These are phyloP conservation scores for Blakeslea trispora DNA, from an alignment of 371 early-diverging fungal genomes.

Conservation along the genomic window DNA sequence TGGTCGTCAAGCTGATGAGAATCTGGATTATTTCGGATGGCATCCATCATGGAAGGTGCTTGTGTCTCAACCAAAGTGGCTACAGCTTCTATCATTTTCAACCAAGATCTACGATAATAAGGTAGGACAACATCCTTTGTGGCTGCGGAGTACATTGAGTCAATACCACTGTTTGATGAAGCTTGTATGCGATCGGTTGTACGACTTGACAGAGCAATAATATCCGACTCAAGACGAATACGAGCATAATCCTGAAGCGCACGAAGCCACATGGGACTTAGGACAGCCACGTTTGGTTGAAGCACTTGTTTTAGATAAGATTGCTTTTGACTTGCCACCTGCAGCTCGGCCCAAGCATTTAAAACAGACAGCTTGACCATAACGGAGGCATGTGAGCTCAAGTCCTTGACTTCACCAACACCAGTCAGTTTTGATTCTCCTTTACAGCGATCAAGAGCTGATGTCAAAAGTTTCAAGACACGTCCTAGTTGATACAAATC, in stretches of 20 bases:
- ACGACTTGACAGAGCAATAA: constrained; percentile 46
- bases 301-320: constrained; percentile 63
- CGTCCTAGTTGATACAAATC: constrained; percentile 77
- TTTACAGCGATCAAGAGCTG: constrained; percentile 72
- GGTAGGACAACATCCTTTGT: constrained; percentile 63
- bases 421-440: constrained; percentile 56
- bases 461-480: constrained; percentile 70
- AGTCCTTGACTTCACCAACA: constrained; percentile 61
- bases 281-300: constrained; percentile 60
- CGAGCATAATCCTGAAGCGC: constrained; percentile 64
- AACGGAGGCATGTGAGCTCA: constrained; percentile 71
- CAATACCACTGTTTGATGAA: constrained; percentile 43
- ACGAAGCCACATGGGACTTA: constrained; percentile 62
- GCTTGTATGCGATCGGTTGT: constrained; percentile 47
- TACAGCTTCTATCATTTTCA: constrained; percentile 59
- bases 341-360: constrained; percentile 84
- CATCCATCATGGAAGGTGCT: constrained; percentile 46
- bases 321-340: constrained; percentile 62
- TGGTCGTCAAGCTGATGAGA: constrained; percentile 28
- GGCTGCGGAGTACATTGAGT: constrained; percentile 54
- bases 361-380: constrained; percentile 81
- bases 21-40: constrained; percentile 40
- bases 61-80: constrained; percentile 50
- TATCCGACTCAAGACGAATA: constrained; percentile 58
- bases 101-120: constrained; percentile 56